Evolutionary conservation across 176 grass and related monocot genomes (phyloP).

Genomic region (Oryza australiensis): DNA sequence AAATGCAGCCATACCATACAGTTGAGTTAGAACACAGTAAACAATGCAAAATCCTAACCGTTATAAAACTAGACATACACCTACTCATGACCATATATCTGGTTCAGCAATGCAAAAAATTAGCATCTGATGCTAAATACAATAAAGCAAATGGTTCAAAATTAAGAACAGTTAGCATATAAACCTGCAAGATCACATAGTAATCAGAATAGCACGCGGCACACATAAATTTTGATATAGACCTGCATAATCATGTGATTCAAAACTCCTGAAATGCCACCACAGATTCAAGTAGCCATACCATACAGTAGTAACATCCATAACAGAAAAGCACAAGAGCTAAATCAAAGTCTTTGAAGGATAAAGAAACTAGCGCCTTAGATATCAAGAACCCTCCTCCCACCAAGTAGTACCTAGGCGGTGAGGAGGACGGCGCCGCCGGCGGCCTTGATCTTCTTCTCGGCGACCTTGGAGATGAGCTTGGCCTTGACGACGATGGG

Average conservation of each 20-base stretch:
- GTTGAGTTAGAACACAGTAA: no score
- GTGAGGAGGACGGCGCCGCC: conserved; percentile 63
- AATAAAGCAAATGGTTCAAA: no score
- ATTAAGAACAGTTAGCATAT: no score
- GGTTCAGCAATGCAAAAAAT: no score
- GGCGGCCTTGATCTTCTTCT: conserved; percentile 78
- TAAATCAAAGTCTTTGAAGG: not conserved
- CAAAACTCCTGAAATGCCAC: not conserved
- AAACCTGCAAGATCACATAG: not conserved
- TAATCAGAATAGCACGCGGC: not conserved
- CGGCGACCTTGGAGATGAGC: conserved; percentile 61
- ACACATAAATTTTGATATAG: not conserved
- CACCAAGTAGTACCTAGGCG: conserved; percentile 31
- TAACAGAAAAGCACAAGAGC: not conserved
- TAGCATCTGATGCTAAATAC: no score
- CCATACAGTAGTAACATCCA: not conserved
- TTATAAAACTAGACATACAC: no score
- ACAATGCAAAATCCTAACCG: no score
- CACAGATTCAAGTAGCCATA: conserved; percentile 11
- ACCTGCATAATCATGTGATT: not conserved
- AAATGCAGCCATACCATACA: no score
- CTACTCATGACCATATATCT: no score
- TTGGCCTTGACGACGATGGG: conserved; percentile 68
- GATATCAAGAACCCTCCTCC: not conserved
- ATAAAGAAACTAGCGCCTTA: conserved; percentile 9